phyloP scores from a whole-genome alignment of 169 alveolate genomes.

The Plasmodium fragile region DNA sequence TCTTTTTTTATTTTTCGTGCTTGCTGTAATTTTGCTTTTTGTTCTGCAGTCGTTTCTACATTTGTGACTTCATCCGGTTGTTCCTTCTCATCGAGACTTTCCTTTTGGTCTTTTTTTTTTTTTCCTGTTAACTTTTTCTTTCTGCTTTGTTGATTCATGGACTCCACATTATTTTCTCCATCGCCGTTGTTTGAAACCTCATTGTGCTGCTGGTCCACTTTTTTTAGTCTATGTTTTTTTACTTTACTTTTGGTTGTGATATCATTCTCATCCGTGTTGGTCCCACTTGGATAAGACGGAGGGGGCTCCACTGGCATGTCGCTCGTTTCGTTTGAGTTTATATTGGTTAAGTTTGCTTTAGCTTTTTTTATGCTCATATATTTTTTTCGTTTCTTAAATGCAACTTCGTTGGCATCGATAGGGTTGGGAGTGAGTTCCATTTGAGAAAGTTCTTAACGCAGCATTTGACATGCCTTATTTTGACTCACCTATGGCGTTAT shows the following conservation, averaged over 20 bases:
- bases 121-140: not conserved
- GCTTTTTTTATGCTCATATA: not conserved
- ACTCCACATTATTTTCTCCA: not conserved
- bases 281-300: not conserved
- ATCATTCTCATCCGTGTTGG: not conserved
- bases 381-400: slow-evolving; percentile 25
- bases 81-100: not conserved
- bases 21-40: not conserved
- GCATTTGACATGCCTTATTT: slow-evolving; percentile 6
- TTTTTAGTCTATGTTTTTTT: slow-evolving; percentile 4
- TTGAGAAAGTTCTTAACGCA: not conserved
- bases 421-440: slow-evolving; percentile 23
- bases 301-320: not conserved
- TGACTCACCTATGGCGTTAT: not conserved
- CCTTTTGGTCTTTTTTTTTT: not conserved
- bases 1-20: not conserved
- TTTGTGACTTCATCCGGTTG: not conserved
- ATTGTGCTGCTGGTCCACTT: not conserved
- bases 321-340: slow-evolving; percentile 1
- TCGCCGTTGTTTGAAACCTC: not conserved
- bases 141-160: not conserved
- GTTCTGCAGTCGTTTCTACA: not conserved
- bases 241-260: not conserved
- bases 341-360: not conserved
- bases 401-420: not conserved